phyloP scores from a whole-genome alignment of 179 eudicot genomes.

The Silene noctiflora region DNA sequence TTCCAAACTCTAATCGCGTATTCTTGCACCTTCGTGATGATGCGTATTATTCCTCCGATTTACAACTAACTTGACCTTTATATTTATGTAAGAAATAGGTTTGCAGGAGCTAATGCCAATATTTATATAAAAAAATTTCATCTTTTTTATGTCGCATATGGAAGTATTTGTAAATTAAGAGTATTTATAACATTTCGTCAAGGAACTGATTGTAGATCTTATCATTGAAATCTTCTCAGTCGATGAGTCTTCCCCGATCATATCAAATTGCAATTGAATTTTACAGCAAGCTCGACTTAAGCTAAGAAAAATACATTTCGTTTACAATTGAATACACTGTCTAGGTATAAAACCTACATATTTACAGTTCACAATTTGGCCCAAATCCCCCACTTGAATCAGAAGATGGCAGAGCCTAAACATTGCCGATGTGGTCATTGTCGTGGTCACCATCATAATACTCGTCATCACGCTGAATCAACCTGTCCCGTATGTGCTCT shows the following conservation, averaged over 20 bases:
- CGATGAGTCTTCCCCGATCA: background rate
- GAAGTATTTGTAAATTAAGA: no score
- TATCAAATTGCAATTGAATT: background rate
- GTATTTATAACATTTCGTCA: no score
- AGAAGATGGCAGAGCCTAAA: background rate
- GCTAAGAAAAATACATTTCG: background rate
- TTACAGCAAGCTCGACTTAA: background rate
- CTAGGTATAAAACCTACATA: background rate
- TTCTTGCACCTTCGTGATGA: background rate
- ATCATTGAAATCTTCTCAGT: no score
- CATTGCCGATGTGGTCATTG: constrained; percentile 61
- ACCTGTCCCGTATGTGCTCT: constrained; percentile 80
- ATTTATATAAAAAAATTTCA: no score
- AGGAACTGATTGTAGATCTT: no score
- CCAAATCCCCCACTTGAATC: background rate
- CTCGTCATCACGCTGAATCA: constrained; percentile 80
- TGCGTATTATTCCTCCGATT: no score
- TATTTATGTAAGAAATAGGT: no score
- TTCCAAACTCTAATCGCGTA: background rate
- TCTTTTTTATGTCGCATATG: no score
- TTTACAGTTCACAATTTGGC: background rate
- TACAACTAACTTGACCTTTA: no score
- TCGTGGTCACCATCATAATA: constrained; percentile 86
- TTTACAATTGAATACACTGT: background rate
- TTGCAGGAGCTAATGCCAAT: no score